Conservation (phyloP, 2,329 filamentous ascomycete genomes). For the Cordyceps fumosorosea region DNA sequence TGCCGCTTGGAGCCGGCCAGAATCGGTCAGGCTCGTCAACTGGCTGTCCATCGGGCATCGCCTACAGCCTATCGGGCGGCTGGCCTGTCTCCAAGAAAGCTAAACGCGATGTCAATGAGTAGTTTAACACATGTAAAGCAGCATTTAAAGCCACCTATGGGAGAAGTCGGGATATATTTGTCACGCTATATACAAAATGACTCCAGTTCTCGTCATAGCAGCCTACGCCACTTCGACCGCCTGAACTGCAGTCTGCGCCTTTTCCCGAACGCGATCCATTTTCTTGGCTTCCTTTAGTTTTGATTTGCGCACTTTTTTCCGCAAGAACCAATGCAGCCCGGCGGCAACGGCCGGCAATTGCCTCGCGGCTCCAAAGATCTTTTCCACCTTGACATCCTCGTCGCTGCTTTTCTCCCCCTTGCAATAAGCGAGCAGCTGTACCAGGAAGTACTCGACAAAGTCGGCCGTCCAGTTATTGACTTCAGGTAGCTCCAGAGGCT, state of each 20-base stretch:
- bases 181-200: not conserved
- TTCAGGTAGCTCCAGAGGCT: slow-evolving; percentile 71
- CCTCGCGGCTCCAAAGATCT: slow-evolving; percentile 59
- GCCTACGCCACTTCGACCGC: slow-evolving; percentile 1
- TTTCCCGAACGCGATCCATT: slow-evolving; percentile 31
- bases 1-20: slow-evolving; percentile 10
- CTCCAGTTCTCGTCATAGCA: not conserved
- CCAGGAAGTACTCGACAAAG: slow-evolving; percentile 75
- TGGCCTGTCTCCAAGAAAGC: not conserved
- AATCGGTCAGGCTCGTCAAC: not conserved
- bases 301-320: slow-evolving; percentile 65
- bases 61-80: not conserved
- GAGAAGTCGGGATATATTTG: not conserved
- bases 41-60: not conserved
- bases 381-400: slow-evolving; percentile 53
- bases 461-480: slow-evolving; percentile 68
- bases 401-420: slow-evolving; percentile 37
- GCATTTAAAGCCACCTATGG: not conserved
- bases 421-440: slow-evolving; percentile 65
- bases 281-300: slow-evolving; percentile 44
- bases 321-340: slow-evolving; percentile 73
- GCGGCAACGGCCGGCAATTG: slow-evolving; percentile 62
- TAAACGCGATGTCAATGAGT: not conserved
- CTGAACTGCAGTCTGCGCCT: slow-evolving; percentile 25
- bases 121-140: not conserved